phyloP scores from a whole-genome alignment of 192 early-diverging fungal genomes.

The Coemansia sp. region DNA sequence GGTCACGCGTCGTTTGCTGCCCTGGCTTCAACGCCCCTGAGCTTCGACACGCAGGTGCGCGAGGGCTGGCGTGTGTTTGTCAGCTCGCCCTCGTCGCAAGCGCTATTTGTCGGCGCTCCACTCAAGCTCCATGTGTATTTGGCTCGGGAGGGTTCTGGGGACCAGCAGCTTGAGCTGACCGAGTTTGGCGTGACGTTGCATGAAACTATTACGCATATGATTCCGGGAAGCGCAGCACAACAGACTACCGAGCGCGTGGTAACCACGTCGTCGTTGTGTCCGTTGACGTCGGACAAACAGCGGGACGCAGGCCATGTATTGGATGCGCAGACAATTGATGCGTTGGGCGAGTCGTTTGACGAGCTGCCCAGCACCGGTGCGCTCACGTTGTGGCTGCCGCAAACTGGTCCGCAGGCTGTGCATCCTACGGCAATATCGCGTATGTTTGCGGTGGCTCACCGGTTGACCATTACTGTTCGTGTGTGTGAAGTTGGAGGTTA shows the following conservation, averaged over 20 bases:
- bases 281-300: constrained; percentile 2
- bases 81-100: constrained; percentile 31
- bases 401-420: constrained; percentile 8
- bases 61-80: constrained; percentile 26
- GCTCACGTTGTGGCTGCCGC: constrained; percentile 14
- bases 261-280: constrained; percentile 19
- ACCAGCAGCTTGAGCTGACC: constrained; percentile 12
- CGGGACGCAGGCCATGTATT: constrained; percentile 6
- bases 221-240: constrained; percentile 13
- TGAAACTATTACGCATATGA: constrained; percentile 25
- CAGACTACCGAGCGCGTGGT: constrained; percentile 18
- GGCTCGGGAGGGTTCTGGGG: neutral
- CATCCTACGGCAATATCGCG: constrained; percentile 35
- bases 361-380: constrained; percentile 25
- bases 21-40: constrained; percentile 20
- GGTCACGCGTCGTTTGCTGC: constrained; percentile 22
- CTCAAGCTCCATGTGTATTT: constrained; percentile 28
- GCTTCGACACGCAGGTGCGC: constrained; percentile 19
- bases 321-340: constrained; percentile 35
- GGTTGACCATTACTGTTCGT: constrained; percentile 17
- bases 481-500: constrained; percentile 16
- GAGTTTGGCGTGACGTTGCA: constrained; percentile 25
- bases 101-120: constrained; percentile 17
- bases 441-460: constrained; percentile 38
- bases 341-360: constrained; percentile 40